Base-by-base conservation (phyloP, 441 rosid genomes). In the Adansonia madagascariensis region DNA sequence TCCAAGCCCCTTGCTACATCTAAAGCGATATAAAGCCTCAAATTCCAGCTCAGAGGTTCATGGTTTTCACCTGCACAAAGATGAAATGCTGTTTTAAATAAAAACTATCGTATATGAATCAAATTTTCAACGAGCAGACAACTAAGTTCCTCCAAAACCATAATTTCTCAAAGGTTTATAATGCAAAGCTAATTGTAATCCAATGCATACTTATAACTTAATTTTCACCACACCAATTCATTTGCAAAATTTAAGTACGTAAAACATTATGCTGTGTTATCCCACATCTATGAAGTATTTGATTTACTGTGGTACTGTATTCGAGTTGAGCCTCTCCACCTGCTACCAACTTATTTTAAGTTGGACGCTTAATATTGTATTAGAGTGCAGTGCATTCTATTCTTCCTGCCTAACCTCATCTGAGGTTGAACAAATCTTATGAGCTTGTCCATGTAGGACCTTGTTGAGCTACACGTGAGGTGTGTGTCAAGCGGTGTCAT, bases 1-100 rank as follows among this genome's bases (percentile, higher is more conserved):
- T 96, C 99, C 83, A 94, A 85, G 60, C 98, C 98, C 71, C 98
- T 90, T 55, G 99, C 97, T 43, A 94, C 96, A 57, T 96, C 98
- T 82, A 96, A 84, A 67, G 96, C 98, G 20, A 92, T 90, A 84
- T 85, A 76, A 55, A 91, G 91, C 77, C 99, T 89, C 89, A 91
- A 86, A 80, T 90, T 95, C 99, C 99, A 94, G 85, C 83, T 84
- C 82, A 92, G 69, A 1, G 90, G 81, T 78, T 87, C 91, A 75
- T 84, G 80, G 41, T 85, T 78, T 74, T 90, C 92, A 80, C 86
- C 97, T 96, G 91, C 72, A 63, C 24, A 7, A 71, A 74, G 50
- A 75, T 83, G 68, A 74, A 65, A 66, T 52, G 22, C 44, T 8
- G 61, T 15, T 50, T 24, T 24, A 0, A 50, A 70, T 52, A 24